A percentile compares a stretch with the other conserved stretches of the same genome.
Evolutionary conservation across 352 stramenopile genomes (phyloP).

Genomic region (Pythium biforme): DNA sequence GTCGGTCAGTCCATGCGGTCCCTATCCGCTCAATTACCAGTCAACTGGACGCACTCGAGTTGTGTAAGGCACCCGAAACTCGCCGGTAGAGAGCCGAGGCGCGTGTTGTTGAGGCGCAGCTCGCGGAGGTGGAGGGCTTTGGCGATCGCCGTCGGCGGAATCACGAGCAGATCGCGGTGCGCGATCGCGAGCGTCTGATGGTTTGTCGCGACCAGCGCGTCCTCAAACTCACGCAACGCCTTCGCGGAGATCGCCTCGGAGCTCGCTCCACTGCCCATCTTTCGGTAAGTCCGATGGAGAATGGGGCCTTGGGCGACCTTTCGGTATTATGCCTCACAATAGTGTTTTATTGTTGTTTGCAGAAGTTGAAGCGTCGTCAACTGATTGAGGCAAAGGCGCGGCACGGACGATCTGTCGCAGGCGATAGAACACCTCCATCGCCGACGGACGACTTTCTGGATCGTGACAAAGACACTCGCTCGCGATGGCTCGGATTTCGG

Average conservation of each 20-base stretch:
- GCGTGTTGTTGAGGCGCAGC: slow-evolving; percentile 35
- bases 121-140: slow-evolving; percentile 45
- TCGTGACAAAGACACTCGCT: not conserved
- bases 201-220: slow-evolving; percentile 26
- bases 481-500: not conserved
- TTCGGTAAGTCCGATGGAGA: too few relatives aligned
- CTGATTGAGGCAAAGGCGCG: too few relatives aligned
- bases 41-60: slow-evolving; percentile 39
- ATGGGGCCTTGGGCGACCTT: not conserved
- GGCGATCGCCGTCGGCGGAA: slow-evolving; percentile 42
- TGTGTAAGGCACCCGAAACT: slow-evolving; percentile 52
- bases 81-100: slow-evolving; percentile 36
- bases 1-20: too few relatives aligned
- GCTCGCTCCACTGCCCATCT: slow-evolving; percentile 19
- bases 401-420: slow-evolving; percentile 14
- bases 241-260: slow-evolving; percentile 31
- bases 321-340: not conserved
- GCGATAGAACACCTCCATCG: slow-evolving; percentile 24
- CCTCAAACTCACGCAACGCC: slow-evolving; percentile 38
- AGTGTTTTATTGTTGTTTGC: not conserved
- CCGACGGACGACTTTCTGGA: slow-evolving; percentile 13
- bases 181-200: slow-evolving; percentile 31
- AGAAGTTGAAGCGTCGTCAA: too few relatives aligned
- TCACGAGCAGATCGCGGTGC: slow-evolving; percentile 37
- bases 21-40: not conserved